These are phyloP conservation scores for Pichia californica DNA, from an alignment of 805 yeast genomes.

Conservation along the genomic window DNA sequence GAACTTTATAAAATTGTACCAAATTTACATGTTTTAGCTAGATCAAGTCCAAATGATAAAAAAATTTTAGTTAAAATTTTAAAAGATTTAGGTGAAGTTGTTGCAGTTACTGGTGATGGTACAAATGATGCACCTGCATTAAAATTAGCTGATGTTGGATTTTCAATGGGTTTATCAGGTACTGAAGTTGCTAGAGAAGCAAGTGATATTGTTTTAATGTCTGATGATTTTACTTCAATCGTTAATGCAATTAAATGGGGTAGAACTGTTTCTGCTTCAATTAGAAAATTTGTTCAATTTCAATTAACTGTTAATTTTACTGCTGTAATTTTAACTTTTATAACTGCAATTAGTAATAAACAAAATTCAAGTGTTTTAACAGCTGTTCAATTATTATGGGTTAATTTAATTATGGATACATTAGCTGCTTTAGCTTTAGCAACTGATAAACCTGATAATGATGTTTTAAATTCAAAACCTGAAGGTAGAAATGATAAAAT, in stretches of 20 bases:
- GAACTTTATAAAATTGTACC: slow-evolving; percentile 65
- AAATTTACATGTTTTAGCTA: slow-evolving; percentile 73
- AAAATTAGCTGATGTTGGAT: slow-evolving; percentile 95
- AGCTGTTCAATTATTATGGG: slow-evolving; percentile 97
- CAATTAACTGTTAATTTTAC: slow-evolving; percentile 95
- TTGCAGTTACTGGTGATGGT: slow-evolving; percentile 99
- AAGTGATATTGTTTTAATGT: slow-evolving; percentile 94
- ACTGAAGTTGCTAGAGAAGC: slow-evolving; percentile 99
- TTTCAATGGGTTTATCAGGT: slow-evolving; percentile 97
- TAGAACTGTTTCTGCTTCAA: slow-evolving; percentile 89
- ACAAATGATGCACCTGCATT: slow-evolving; percentile 98
- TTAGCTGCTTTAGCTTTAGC: slow-evolving; percentile 96
- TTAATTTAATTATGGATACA: slow-evolving; percentile 96
- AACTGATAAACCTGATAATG: slow-evolving; percentile 90
- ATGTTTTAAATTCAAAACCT: slow-evolving; percentile 73
- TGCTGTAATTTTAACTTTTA: slow-evolving; percentile 91
- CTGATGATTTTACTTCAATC: slow-evolving; percentile 90
- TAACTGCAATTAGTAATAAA: slow-evolving; percentile 81
- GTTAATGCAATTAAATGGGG: slow-evolving; percentile 99
- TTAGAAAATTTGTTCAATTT: slow-evolving; percentile 92
- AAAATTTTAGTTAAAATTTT: slow-evolving; percentile 77
- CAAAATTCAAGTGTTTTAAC: slow-evolving; percentile 84
- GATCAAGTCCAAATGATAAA: slow-evolving; percentile 96
- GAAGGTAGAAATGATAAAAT: slow-evolving; percentile 74
- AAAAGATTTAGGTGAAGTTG: slow-evolving; percentile 79